A percentile compares a stretch with the other conserved stretches of the same genome.
phyloP scores from a whole-genome alignment of 1,284 basidiomycete genomes.

The Ceraceosorus guamensis region DNA sequence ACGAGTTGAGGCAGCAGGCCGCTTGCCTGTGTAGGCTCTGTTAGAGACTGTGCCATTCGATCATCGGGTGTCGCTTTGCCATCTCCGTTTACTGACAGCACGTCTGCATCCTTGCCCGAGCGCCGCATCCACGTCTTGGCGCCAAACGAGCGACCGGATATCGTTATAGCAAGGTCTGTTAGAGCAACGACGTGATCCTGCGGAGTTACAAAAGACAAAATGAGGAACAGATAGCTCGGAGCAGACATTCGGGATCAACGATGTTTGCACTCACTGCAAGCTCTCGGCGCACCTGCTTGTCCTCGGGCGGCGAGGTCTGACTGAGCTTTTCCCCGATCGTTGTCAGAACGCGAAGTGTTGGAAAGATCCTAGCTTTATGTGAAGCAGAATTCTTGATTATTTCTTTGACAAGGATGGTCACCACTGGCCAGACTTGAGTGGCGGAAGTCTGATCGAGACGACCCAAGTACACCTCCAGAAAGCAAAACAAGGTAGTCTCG shows the following conservation, averaged over 20 bases:
- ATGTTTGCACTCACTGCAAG: conserved; percentile 63
- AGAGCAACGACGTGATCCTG: conserved; percentile 63
- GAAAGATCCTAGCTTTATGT: conserved; percentile 58
- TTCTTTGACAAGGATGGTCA: conserved; percentile 73
- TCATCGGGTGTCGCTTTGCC: not conserved
- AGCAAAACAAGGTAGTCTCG: conserved; percentile 59
- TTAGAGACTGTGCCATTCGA: no score
- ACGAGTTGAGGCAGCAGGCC: no score
- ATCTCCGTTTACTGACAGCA: not conserved
- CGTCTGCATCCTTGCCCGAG: not conserved
- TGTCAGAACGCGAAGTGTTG: conserved; percentile 71
- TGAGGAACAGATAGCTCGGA: no score
- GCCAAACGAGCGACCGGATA: conserved; percentile 68
- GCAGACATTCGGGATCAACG: no score
- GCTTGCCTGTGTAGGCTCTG: no score
- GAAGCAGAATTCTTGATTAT: conserved; percentile 53
- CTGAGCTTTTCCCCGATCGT: conserved; percentile 74
- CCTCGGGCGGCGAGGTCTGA: conserved; percentile 76
- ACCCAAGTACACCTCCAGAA: conserved; percentile 78
- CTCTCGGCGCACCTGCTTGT: conserved; percentile 78
- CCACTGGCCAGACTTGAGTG: conserved; percentile 72
- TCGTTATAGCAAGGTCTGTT: conserved; percentile 68
- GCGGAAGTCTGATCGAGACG: conserved; percentile 80
- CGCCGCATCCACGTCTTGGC: conserved; percentile 4
- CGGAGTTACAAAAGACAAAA: no score